Percentiles rank a stretch among this genome's conserved stretches.
Conservation (phyloP, 257 asterid genomes). For the Voacanga thouarsii region DNA sequence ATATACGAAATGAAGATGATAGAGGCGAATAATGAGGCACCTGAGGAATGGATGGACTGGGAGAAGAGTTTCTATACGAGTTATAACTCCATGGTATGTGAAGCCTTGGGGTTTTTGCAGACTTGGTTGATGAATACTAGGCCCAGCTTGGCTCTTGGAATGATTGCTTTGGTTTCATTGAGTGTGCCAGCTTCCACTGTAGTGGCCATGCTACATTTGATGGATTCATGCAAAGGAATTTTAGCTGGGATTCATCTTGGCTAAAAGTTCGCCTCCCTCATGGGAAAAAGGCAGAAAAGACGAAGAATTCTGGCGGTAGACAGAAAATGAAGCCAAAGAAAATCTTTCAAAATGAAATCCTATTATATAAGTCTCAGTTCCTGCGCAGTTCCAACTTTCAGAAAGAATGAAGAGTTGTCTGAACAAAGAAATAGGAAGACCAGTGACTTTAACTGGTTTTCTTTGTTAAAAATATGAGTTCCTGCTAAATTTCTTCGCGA, state of each 20-base stretch:
- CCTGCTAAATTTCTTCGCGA: too few species aligned
- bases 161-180: conserved; percentile 20
- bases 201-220: too few species aligned
- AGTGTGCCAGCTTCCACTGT: conserved; percentile 16
- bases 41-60: conserved; percentile 40
- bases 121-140: conserved; percentile 24
- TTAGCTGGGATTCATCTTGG: background rate
- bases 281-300: too few species aligned
- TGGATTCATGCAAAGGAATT: background rate
- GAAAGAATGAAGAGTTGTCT: too few species aligned
- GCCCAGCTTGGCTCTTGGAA: conserved; percentile 36
- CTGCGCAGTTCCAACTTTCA: too few species aligned
- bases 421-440: too few species aligned
- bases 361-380: too few species aligned
- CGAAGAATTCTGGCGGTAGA: too few species aligned
- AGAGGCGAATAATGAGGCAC: conserved; percentile 34
- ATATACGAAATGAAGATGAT: conserved; percentile 36
- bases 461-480: too few species aligned
- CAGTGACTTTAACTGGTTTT: too few species aligned
- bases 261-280: background rate
- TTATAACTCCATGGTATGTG: conserved; percentile 24
- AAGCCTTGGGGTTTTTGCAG: conserved; percentile 36
- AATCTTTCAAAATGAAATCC: too few species aligned
- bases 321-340: too few species aligned
- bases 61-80: conserved; percentile 28